Conservation (phyloP, 2,329 filamentous ascomycete genomes). For the Arthroderma uncinatum region DNA sequence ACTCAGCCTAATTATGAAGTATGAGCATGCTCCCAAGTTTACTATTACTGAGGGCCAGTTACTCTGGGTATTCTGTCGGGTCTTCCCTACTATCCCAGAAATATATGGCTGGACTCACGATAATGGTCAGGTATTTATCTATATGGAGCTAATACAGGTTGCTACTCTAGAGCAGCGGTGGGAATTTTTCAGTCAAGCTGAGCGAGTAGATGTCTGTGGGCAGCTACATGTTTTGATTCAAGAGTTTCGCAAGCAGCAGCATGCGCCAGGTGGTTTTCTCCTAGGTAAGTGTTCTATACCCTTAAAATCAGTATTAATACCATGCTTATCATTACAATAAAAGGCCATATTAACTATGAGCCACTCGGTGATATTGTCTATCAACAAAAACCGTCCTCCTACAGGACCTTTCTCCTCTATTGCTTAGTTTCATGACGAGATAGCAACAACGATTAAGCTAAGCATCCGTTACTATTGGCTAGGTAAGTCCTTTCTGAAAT, state of each 20-base stretch:
- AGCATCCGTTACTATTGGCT: conserved; percentile 17
- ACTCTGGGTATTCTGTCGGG: conserved; percentile 17
- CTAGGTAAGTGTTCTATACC: conserved; percentile 16
- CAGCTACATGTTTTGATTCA: conserved; percentile 14
- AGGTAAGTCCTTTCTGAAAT: conserved; percentile 19
- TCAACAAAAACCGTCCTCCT: conserved; percentile 14
- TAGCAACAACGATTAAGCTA: neutral
- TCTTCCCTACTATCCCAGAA: conserved; percentile 23
- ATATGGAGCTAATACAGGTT: conserved; percentile 25
- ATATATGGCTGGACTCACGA: conserved; percentile 27
- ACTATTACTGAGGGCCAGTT: conserved; percentile 17
- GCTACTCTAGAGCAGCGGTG: conserved; percentile 20
- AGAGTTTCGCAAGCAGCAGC: conserved; percentile 15
- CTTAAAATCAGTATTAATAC: neutral
- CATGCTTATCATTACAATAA: neutral
- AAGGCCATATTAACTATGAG: conserved; percentile 15
- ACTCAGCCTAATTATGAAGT: conserved; percentile 19
- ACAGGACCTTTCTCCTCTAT: conserved; percentile 23
- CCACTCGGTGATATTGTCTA: conserved; percentile 19
- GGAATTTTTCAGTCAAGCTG: conserved; percentile 10
- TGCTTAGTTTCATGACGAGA: conserved; percentile 25
- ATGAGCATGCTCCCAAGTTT: conserved; percentile 13
- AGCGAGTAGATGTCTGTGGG: conserved; percentile 14
- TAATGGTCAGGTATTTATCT: conserved; percentile 21
- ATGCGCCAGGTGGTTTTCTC: conserved; percentile 15